phyloP scores from a whole-genome alignment of 2,329 filamentous ascomycete species.

The Daldinia sp. region DNA sequence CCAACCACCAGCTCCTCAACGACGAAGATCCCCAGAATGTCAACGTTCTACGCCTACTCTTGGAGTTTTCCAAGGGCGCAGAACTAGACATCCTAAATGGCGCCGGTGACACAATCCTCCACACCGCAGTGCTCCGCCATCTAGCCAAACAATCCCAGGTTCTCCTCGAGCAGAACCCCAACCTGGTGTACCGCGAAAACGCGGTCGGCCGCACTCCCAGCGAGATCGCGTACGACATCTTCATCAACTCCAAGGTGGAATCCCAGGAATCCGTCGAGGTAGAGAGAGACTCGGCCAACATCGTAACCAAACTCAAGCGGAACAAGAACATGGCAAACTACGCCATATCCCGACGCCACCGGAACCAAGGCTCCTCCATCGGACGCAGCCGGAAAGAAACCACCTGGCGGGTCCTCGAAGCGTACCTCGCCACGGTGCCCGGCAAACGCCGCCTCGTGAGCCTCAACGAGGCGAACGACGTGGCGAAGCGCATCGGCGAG shows the following conservation, averaged over 20 bases:
- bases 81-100: constrained; percentile 68
- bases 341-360: not conserved
- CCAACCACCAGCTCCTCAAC: not conserved
- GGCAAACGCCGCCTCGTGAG: constrained; percentile 60
- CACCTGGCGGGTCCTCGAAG: constrained; percentile 40
- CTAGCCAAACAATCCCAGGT: constrained; percentile 50
- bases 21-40: constrained; percentile 45
- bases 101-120: constrained; percentile 71
- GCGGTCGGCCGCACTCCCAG: constrained; percentile 77
- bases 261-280: constrained; percentile 29
- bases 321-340: too few relatives aligned
- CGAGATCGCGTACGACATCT: constrained; percentile 69
- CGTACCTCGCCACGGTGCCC: constrained; percentile 39
- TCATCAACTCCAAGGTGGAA: constrained; percentile 52
- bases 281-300: not conserved
- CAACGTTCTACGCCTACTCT: constrained; percentile 57
- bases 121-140: constrained; percentile 59
- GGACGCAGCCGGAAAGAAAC: constrained; percentile 31
- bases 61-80: constrained; percentile 64
- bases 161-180: constrained; percentile 64
- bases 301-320: not conserved
- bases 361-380: not conserved
- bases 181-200: constrained; percentile 75
- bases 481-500: constrained; percentile 64
- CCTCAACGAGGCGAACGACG: constrained; percentile 65